These are phyloP conservation scores for Chytriomyces sp. DNA, from an alignment of 192 early-diverging fungal genomes.

Conservation along the genomic window DNA sequence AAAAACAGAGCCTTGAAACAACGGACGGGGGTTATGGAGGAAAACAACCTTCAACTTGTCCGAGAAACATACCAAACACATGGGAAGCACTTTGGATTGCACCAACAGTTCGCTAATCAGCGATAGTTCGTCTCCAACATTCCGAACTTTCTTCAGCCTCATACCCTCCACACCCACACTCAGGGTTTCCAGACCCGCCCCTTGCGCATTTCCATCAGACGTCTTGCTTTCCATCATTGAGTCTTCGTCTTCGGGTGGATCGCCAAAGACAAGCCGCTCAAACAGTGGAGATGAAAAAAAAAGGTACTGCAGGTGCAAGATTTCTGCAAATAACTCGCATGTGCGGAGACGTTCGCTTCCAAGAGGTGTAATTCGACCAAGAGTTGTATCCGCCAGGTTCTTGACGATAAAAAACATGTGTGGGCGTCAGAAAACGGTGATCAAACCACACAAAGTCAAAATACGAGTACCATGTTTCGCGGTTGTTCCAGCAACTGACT, in stretches of 20 bases:
- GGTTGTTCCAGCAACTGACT: slow-evolving; percentile 76
- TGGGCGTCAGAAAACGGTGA: neutral
- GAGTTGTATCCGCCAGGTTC: slow-evolving; percentile 73
- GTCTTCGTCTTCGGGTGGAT: slow-evolving; percentile 32
- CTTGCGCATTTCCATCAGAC: neutral
- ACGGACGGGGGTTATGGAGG: too few species aligned
- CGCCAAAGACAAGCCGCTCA: slow-evolving; percentile 50
- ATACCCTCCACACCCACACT: slow-evolving; percentile 24
- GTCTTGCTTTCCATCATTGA: slow-evolving; percentile 4
- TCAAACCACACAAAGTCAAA: slow-evolving; percentile 7
- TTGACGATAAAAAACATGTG: slow-evolving; percentile 17
- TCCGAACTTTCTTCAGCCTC: slow-evolving; percentile 23
- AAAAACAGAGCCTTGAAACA: slow-evolving; percentile 80
- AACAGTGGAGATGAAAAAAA: slow-evolving; percentile 65
- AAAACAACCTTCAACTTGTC: neutral
- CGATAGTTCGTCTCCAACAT: slow-evolving; percentile 61
- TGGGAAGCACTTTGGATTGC: slow-evolving; percentile 54
- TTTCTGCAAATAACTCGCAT: slow-evolving; percentile 98
- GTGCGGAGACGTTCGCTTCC: slow-evolving; percentile 95
- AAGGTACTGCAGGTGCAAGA: slow-evolving; percentile 82
- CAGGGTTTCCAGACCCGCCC: neutral
- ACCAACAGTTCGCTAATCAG: slow-evolving; percentile 57
- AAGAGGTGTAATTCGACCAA: slow-evolving; percentile 79
- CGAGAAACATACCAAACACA: slow-evolving; percentile 52
- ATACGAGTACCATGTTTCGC: slow-evolving; percentile 66